Percentiles rank a stretch among this genome's conserved stretches.
Conservation (phyloP, 139 green algal genomes). For the Micractinium sp. region DNA sequence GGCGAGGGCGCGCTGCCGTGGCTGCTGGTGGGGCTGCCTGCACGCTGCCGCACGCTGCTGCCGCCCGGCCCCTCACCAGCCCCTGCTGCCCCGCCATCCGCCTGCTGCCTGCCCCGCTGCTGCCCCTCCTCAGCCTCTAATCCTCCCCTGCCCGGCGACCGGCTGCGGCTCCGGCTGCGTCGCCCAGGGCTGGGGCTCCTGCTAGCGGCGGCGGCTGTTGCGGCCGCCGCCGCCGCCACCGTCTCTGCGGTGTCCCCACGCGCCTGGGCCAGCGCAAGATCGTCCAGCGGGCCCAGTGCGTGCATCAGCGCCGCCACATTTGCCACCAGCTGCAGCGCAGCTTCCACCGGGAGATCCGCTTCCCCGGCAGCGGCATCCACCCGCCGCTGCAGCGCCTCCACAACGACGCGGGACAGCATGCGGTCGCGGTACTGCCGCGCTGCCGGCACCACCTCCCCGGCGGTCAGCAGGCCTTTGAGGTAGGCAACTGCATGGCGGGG, state of each 20-base stretch:
- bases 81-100: not conserved
- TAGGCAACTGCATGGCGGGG: conserved; percentile 36
- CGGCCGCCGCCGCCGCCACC: not conserved
- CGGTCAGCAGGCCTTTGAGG: conserved; percentile 60
- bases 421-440: conserved; percentile 60
- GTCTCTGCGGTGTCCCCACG: conserved; percentile 31
- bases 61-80: not conserved
- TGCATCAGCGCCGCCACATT: conserved; percentile 54
- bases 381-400: conserved; percentile 36
- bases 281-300: conserved; percentile 56
- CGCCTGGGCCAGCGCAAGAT: conserved; percentile 50
- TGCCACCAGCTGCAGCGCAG: conserved; percentile 56
- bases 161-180: conserved; percentile 31
- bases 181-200: conserved; percentile 11
- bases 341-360: conserved; percentile 14
- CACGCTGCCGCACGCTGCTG: not conserved
- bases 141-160: not conserved
- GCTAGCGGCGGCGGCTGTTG: not conserved
- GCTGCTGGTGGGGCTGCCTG: conserved; percentile 1
- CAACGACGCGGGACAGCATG: conserved; percentile 51
- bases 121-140: not conserved
- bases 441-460: conserved; percentile 65
- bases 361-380: conserved; percentile 26
- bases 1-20: conserved; percentile 18
- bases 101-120: not conserved